These are phyloP conservation scores for Dactylellina cionopaga DNA, from an alignment of 2,329 filamentous ascomycete species.

Conservation along the genomic window DNA sequence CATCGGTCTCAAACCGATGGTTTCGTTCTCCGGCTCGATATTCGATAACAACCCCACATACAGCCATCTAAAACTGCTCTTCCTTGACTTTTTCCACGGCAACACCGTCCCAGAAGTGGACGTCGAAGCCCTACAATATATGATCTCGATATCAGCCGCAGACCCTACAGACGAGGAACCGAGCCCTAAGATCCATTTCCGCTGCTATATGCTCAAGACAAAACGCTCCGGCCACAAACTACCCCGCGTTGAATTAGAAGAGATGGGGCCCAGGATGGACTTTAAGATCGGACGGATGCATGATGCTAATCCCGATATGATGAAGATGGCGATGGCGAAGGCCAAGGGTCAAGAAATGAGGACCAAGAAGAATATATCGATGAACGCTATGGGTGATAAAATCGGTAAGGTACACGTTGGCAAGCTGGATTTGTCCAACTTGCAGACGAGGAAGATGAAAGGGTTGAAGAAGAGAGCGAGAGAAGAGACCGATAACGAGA, in stretches of 20 bases:
- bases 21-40: conserved; percentile 87
- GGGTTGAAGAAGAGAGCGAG: conserved; percentile 86
- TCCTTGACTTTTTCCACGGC: conserved; percentile 91
- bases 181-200: conserved; percentile 54
- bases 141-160: conserved; percentile 81
- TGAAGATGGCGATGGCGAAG: conserved; percentile 92
- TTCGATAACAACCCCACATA: conserved; percentile 84
- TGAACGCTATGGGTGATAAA: conserved; percentile 94
- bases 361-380: conserved; percentile 96
- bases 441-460: conserved; percentile 99
- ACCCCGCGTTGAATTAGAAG: conserved; percentile 90
- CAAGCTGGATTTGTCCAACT: conserved; percentile 82
- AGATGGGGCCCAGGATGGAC: conserved; percentile 94
- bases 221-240: conserved; percentile 86
- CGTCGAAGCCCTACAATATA: conserved; percentile 92
- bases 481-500: conserved; percentile 68
- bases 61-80: conserved; percentile 84
- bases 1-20: conserved; percentile 85
- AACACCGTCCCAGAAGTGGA: conserved; percentile 83
- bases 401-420: conserved; percentile 90
- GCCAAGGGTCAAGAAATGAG: conserved; percentile 72
- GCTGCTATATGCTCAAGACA: conserved; percentile 86
- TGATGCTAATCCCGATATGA: conserved; percentile 79
- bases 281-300: conserved; percentile 83
- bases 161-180: conserved; percentile 67